Base-by-base conservation (phyloP, 2,329 filamentous ascomycete species). In the Proliferodiscus dingleyae region DNA sequence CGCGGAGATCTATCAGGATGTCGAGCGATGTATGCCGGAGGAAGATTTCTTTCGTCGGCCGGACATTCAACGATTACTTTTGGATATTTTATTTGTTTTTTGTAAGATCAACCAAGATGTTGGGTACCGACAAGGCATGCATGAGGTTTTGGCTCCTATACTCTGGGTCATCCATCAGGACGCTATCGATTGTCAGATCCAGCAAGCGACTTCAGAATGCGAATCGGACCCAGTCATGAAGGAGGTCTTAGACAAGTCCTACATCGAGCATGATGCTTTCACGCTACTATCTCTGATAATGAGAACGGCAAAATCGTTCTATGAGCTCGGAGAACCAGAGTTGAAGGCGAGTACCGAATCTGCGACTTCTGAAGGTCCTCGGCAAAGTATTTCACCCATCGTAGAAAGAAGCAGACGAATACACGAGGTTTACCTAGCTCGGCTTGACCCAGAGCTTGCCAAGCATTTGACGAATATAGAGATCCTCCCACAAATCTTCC, bases 81-180 rank as follows among this genome's bases (percentile, higher is more conserved):
- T 94, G 24, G 87, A 98, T 61, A 82, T 96, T 24, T 73, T 98
- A 26, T 98, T 97, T 66, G 78, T 98, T 54, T 97, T 90, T 68
- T 93, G 89, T 69, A 97, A 95, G 66, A 77, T 94, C 43, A 88
- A 97, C 61, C 88, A 88, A 2, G 81, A 85, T 55, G 76, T 89
- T 43, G 89, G 81, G 15, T 98, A 98, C 64, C 81, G 93, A n/a
- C 93, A 98, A 69, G 93, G 93, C 9, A 98, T 98, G 91, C 93
- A 98, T 64, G 93, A 98, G 67, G 72, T 98, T 34, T 73, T 97
- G 11, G 93, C 93, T 0, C 90, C 93, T 0, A 81, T 98, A 29
- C 71, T 96, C 5, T 89, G 89, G 75, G 86, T 89, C 2, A 71
- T 97, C 5, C 81, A 90, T 56, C 75, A 83, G 56, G 93, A 98